A percentile compares a stretch with the other conserved stretches of the same genome.
phyloP scores from a whole-genome alignment of 306 rosid species.

The Herpetospermum pedunculosum region DNA sequence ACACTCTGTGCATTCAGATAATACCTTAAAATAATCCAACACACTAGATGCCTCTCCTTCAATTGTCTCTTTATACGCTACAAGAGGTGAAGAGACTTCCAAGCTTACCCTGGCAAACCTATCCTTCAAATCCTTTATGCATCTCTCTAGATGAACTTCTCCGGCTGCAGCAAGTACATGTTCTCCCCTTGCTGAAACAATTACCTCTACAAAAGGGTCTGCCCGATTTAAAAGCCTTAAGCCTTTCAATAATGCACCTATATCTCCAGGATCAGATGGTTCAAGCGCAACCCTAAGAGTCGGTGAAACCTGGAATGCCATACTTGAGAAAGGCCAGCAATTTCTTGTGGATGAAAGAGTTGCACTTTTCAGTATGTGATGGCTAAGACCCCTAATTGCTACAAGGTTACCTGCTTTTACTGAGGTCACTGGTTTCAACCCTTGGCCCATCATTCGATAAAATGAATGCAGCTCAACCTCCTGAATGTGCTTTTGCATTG shows the following conservation, averaged over 20 bases:
- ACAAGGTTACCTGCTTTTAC: slow-evolving; percentile 74
- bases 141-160: slow-evolving; percentile 90
- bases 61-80: slow-evolving; percentile 71
- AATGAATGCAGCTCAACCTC: slow-evolving; percentile 60
- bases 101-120: slow-evolving; percentile 76
- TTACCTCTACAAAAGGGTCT: slow-evolving; percentile 84
- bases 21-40: slow-evolving; percentile 42
- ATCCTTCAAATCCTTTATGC: slow-evolving; percentile 79
- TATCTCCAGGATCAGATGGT: slow-evolving; percentile 79
- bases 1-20: slow-evolving; percentile 41
- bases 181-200: slow-evolving; percentile 73
- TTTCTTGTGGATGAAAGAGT: slow-evolving; percentile 72
- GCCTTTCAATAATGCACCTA: slow-evolving; percentile 58
- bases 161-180: slow-evolving; percentile 84
- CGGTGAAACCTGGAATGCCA: slow-evolving; percentile 75
- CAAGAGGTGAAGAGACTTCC: slow-evolving; percentile 81
- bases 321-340: slow-evolving; percentile 90
- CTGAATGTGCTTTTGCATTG: slow-evolving; percentile 68
- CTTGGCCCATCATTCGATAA: slow-evolving; percentile 95
- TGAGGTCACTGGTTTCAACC: slow-evolving; percentile 52
- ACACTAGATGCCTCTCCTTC: slow-evolving; percentile 50
- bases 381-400: slow-evolving; percentile 90
- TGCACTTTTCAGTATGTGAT: slow-evolving; percentile 78
- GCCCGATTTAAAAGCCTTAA: slow-evolving; percentile 77
- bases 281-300: slow-evolving; percentile 82